Conservation (phyloP, 1,284 basidiomycete genomes). For the Sporisorium scitamineum region DNA sequence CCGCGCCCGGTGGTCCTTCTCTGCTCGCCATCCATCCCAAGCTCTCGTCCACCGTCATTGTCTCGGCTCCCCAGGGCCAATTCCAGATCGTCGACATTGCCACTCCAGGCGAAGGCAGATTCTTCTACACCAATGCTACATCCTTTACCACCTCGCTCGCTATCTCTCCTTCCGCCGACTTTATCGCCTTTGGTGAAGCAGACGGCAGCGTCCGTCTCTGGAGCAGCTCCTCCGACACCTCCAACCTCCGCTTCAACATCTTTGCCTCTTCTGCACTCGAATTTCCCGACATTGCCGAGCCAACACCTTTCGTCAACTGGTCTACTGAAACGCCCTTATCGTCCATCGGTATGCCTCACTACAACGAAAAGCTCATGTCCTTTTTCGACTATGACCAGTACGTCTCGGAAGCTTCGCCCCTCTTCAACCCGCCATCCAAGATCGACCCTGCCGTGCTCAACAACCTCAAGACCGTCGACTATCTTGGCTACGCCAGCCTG, state of each 20-base stretch:
- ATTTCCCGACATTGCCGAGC: conserved; percentile 82
- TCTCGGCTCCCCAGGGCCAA: conserved; percentile 85
- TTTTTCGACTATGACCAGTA: conserved; percentile 73
- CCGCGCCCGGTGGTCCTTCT: conserved; percentile 80
- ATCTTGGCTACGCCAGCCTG: conserved; percentile 84
- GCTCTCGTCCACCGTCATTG: conserved; percentile 80
- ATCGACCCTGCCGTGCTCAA: conserved; percentile 83
- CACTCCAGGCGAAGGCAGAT: conserved; percentile 77
- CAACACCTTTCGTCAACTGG: conserved; percentile 81
- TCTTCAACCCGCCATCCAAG: conserved; percentile 76
- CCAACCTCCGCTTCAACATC: conserved; percentile 79
- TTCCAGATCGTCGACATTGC: conserved; percentile 89
- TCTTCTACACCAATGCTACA: conserved; percentile 76
- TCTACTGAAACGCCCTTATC: conserved; percentile 87
- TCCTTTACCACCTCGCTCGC: conserved; percentile 85
- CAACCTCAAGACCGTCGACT: conserved; percentile 86
- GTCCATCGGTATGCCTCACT: conserved; percentile 88
- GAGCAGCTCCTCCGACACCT: conserved; percentile 75
- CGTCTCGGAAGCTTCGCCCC: conserved; percentile 69
- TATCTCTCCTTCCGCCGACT: conserved; percentile 86
- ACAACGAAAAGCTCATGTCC: conserved; percentile 82
- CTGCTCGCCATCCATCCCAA: conserved; percentile 87
- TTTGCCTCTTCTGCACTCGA: conserved; percentile 85
- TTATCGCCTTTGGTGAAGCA: conserved; percentile 90
- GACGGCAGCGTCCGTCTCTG: conserved; percentile 87